These are phyloP conservation scores for Salix suchowensis DNA, from an alignment of 345 rosid genomes.

Conservation along the genomic window DNA sequence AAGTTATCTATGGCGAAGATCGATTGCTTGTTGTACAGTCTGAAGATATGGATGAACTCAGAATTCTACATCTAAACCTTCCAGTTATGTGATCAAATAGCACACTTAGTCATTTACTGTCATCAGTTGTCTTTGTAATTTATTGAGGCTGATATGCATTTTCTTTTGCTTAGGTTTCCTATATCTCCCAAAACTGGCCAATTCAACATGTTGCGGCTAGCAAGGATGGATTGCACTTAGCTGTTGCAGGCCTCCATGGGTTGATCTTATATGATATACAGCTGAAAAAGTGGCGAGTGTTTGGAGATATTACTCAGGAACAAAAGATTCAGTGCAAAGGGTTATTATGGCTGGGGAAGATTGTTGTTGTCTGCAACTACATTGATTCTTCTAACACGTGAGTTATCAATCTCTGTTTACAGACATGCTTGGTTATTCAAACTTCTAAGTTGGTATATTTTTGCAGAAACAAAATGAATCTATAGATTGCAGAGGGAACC, in stretches of 20 bases:
- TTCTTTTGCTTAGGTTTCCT: slow-evolving; percentile 61
- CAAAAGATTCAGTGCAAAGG: slow-evolving; percentile 94
- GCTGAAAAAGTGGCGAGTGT: slow-evolving; percentile 83
- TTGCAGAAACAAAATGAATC: background rate
- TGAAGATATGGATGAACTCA: slow-evolving; percentile 88
- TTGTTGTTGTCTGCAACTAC: slow-evolving; percentile 91
- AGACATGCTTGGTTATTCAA: background rate
- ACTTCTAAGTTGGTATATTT: slow-evolving; percentile 8
- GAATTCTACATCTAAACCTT: slow-evolving; percentile 83
- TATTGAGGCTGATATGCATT: slow-evolving; percentile 25
- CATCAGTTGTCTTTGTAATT: slow-evolving; percentile 14
- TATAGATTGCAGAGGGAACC: background rate
- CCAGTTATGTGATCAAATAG: slow-evolving; percentile 56
- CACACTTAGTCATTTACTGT: slow-evolving; percentile 6
- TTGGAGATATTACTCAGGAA: slow-evolving; percentile 94
- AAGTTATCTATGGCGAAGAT: slow-evolving; percentile 93
- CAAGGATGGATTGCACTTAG: slow-evolving; percentile 91
- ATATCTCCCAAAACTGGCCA: slow-evolving; percentile 97
- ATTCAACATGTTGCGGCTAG: slow-evolving; percentile 97
- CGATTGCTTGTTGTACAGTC: slow-evolving; percentile 95
- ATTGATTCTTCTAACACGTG: slow-evolving; percentile 67
- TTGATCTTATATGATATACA: slow-evolving; percentile 79
- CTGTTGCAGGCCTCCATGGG: slow-evolving; percentile 95
- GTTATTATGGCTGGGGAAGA: slow-evolving; percentile 90
- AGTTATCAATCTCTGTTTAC: slow-evolving; percentile 28